Conservation (phyloP, 495 filamentous ascomycete species). For the Aspergillus diversus region DNA sequence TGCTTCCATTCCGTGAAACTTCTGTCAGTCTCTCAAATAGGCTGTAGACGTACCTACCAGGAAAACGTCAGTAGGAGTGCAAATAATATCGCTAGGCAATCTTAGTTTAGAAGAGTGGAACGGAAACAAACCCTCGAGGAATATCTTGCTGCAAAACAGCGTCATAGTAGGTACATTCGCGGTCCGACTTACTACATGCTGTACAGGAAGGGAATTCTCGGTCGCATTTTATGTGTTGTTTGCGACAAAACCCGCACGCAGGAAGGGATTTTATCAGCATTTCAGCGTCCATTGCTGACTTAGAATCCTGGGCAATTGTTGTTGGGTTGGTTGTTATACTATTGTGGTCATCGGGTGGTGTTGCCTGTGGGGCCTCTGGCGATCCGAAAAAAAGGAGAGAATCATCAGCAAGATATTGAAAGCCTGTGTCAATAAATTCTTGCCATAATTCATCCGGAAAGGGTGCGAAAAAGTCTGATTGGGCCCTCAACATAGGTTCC, state of each 20-base stretch:
- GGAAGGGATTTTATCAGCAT: slow-evolving; percentile 1
- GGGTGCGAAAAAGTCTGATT: neutral
- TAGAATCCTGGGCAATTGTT: neutral
- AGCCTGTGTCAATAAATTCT: slow-evolving; percentile 1
- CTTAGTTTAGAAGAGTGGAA: neutral
- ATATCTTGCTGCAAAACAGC: neutral
- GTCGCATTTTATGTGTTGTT: slow-evolving; percentile 1
- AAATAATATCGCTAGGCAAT: neutral
- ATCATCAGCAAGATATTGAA: slow-evolving; percentile 2
- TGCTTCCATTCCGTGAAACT: neutral
- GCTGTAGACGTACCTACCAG: neutral
- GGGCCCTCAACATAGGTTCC: neutral
- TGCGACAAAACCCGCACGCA: neutral
- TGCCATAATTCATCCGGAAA: slow-evolving; percentile 2
- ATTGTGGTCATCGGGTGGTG: neutral
- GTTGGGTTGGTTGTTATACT: neutral
- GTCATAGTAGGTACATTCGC: slow-evolving; percentile 1
- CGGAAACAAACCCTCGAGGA: neutral
- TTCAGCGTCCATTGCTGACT: neutral
- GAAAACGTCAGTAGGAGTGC: neutral
- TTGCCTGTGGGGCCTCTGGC: neutral
- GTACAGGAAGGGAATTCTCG: neutral
- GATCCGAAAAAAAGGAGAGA: neutral
- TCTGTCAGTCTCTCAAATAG: neutral
- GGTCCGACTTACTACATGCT: neutral